Percentiles rank a stretch among this genome's conserved stretches.
phyloP scores from a whole-genome alignment of 805 yeast species.

The Lachancea sp. region DNA sequence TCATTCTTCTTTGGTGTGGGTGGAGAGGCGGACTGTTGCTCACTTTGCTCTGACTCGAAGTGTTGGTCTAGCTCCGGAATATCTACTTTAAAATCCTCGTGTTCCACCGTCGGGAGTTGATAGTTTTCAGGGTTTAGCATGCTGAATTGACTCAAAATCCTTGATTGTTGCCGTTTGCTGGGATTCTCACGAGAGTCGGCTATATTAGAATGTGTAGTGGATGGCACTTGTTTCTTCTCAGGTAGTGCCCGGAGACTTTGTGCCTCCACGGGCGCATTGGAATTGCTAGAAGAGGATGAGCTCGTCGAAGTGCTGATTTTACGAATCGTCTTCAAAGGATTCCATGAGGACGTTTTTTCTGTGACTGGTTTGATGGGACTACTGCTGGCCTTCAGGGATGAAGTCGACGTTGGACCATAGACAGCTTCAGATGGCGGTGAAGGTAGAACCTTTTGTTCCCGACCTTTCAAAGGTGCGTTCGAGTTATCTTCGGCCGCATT shows the following conservation, averaged over 20 bases:
- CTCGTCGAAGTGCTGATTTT: slow-evolving; percentile 21
- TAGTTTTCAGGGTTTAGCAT: slow-evolving; percentile 15
- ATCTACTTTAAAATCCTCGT: slow-evolving; percentile 17
- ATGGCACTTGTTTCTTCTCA: not conserved
- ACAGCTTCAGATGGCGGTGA: not conserved
- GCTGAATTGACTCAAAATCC: slow-evolving; percentile 15
- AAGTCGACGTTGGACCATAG: not conserved
- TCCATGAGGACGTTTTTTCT: slow-evolving; percentile 24
- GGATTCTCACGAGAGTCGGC: not conserved
- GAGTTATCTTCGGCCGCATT: not conserved
- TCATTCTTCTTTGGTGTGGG: not conserved
- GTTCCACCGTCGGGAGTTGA: slow-evolving; percentile 23
- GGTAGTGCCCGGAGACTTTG: not conserved
- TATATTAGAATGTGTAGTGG: not conserved
- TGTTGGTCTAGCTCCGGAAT: slow-evolving; percentile 10
- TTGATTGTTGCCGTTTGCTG: slow-evolving; percentile 4
- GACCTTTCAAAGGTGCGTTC: not conserved
- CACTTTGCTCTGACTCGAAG: not conserved
- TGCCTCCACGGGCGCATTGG: not conserved
- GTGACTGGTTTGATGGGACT: not conserved
- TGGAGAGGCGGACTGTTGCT: not conserved
- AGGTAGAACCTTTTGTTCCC: not conserved
- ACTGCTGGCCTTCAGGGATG: not conserved
- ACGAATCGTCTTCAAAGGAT: slow-evolving; percentile 23
- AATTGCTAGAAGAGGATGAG: slow-evolving; percentile 1